A percentile compares a stretch with the other conserved stretches of the same genome.
phyloP scores from a whole-genome alignment of 2,329 filamentous ascomycete species.

The Cladosporium sp. region DNA sequence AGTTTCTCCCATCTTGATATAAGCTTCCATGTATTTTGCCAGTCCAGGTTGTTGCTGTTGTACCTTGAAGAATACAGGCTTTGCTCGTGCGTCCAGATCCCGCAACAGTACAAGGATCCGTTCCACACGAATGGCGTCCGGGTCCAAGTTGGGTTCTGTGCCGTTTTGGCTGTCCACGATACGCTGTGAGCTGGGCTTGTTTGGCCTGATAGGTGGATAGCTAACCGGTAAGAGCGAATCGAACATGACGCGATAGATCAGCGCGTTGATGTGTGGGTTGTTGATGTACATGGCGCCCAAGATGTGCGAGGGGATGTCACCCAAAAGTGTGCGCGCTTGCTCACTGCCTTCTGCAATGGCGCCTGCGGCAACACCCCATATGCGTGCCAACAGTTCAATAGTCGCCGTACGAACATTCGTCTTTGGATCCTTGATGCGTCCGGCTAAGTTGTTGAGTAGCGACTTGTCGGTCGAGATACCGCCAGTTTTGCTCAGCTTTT shows the following conservation, averaged over 20 bases:
- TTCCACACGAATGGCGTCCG: constrained; percentile 75
- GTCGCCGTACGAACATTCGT: constrained; percentile 77
- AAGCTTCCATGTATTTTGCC: constrained; percentile 68
- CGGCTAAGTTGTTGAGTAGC: constrained; percentile 74
- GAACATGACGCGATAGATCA: constrained; percentile 79
- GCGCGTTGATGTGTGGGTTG: constrained; percentile 76
- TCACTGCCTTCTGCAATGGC: constrained; percentile 83
- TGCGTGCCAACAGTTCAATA: constrained; percentile 75
- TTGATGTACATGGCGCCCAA: constrained; percentile 88
- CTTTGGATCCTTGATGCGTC: constrained; percentile 83
- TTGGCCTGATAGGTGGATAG: constrained; percentile 68
- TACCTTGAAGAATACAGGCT: constrained; percentile 82
- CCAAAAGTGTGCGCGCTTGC: constrained; percentile 67
- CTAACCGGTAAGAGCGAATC: constrained; percentile 86
- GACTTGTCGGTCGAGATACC: constrained; percentile 72
- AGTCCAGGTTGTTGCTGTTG: constrained; percentile 73
- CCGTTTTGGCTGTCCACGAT: constrained; percentile 52
- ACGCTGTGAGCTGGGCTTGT: constrained; percentile 50
- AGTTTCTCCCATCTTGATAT: constrained; percentile 78
- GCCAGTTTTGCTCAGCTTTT: constrained; percentile 73
- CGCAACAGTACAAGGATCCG: constrained; percentile 78
- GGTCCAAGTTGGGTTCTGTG: constrained; percentile 48
- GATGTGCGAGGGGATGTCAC: constrained; percentile 77
- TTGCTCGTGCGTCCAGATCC: constrained; percentile 71
- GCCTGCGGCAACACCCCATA: constrained; percentile 90